These are phyloP conservation scores for Penicillium sp. DNA, from an alignment of 2,329 filamentous ascomycete species.

Conservation along the genomic window DNA sequence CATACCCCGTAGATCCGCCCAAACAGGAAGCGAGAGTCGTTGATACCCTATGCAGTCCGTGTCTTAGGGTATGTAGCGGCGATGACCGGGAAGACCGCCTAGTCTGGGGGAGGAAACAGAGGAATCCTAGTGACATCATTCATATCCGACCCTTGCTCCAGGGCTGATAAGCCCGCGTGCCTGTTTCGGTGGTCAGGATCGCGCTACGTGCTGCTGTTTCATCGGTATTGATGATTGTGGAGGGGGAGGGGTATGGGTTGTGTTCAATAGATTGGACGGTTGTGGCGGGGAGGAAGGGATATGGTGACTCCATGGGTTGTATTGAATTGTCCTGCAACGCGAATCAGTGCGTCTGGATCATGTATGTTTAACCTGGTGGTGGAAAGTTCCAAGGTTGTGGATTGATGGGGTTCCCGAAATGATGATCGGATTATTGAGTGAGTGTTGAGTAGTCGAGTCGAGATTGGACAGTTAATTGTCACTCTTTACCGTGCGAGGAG, in stretches of 20 bases:
- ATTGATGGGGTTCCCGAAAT: too few relatives aligned
- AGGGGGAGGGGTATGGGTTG: slow-evolving; percentile 2
- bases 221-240: slow-evolving; percentile 1
- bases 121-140: slow-evolving; percentile 15
- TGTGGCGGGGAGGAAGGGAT: background rate
- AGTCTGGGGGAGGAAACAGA: too few relatives aligned
- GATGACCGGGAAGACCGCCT: too few relatives aligned
- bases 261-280: slow-evolving; percentile 12
- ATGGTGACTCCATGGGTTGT: slow-evolving; percentile 1
- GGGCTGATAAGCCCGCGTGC: slow-evolving; percentile 7
- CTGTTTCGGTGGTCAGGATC: slow-evolving; percentile 10
- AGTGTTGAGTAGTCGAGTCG: too few relatives aligned
- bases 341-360: background rate
- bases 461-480: too few relatives aligned
- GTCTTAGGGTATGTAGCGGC: too few relatives aligned
- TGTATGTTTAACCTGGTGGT: background rate
- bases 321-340: background rate
- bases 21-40: slow-evolving; percentile 1
- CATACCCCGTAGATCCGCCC: slow-evolving; percentile 5
- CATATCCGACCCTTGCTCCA: slow-evolving; percentile 12
- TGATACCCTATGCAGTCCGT: too few relatives aligned
- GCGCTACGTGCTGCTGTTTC: slow-evolving; percentile 9
- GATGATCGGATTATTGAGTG: too few relatives aligned
- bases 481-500: too few relatives aligned
- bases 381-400: too few relatives aligned